Evolutionary conservation across 1,284 basidiomycete genomes (phyloP), one percentile per base, ranked within the genome.

Genomic region (Cryptococcus neoformans): DNA sequence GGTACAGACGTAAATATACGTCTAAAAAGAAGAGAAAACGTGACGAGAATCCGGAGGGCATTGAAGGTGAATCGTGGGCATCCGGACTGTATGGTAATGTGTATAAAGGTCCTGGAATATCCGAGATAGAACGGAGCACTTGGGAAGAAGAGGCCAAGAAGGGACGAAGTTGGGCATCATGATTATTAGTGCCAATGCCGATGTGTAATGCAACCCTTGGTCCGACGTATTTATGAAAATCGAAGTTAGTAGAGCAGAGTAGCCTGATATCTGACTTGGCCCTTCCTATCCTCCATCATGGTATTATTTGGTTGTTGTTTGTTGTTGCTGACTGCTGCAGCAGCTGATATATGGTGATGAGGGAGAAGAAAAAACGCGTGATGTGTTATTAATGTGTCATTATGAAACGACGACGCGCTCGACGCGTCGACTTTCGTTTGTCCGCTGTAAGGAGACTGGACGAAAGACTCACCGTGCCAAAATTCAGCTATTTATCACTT

Each of bases 1-100:
- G 64, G 54, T 64, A 44, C 11, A 44, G 49, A 44, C 9, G 46
- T n/a, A 47, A 47, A n/a, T 44, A 9, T 44, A 44, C 41, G 41
- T 44, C 41, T 14, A 44, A 44, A 17, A 44, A 44, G 6, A 10
- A 17, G 6, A 44, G 17, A 17, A 2, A 14, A 12, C 9, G 17
- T 14, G 41, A 6, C 14, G 41, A 44, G 41, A 44, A 17, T 44
- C 14, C 14, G 11, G 41, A 14, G 14, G 41, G 14, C 6, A 1
- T n/a, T 14, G 6, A 7, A 12, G 41, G 41, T 10, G 17, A 14
- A 17, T 14, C 14, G 17, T 44, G 41, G 41, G 41, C 41, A 17
- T n/a, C 41, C 6, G 41, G 41, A 14, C 11, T 44, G 41, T 44
- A 10, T 44, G 41, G 41, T 6, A 44, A 17, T 44, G 6, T 44